Base-by-base conservation (phyloP, 257 asterid genomes). In the Solanum peruvianum region DNA sequence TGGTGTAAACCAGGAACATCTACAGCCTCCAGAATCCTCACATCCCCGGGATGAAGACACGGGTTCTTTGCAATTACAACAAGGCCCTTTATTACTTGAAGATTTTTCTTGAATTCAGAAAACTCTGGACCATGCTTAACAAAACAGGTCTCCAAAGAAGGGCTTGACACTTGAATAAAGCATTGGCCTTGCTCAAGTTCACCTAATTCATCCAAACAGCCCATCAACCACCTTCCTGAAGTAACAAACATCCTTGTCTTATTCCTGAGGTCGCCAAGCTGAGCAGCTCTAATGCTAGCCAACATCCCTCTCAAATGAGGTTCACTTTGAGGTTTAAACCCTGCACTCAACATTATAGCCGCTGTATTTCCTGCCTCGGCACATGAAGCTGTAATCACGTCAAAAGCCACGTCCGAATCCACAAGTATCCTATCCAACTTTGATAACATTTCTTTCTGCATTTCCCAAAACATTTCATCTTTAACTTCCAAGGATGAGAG, bases 31-130 rank as follows among this genome's bases (percentile, higher is more conserved):
- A 97, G 90, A 91, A 97, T 94, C 82, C 99, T 88, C 88, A 97
- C 97, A 83, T 97, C 99, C 76, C 99, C 99, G 3, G 99, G 99
- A 88, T 97, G 99, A 80, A 97, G 97, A 86, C 99, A 97, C 2
- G 99, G 99, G 75, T 97, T 97, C 94, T 97, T 97, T 11, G 98
- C 98, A 60, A 97, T 89, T 39, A 87, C 98, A 7, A 97, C 98
- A 37, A 95, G 90, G 64, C 99, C 96, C 87, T 80, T 90, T 80
- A 95, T 85, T 83, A 95, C 99, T 89, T 91, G 87, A 41, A 89
- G 88, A 52, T 90, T 91, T 89, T 91, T 94, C 87, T 87, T 88
- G 10, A 91, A 84, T 77, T 89, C 93, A 9, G 91, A 91, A 91
- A 97, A 97, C 78, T 84, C 88, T 0, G 94, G 86, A 9, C 99